Evolutionary conservation across 1,284 basidiomycete genomes (phyloP).

Genomic region (Kwoniella shivajii): DNA sequence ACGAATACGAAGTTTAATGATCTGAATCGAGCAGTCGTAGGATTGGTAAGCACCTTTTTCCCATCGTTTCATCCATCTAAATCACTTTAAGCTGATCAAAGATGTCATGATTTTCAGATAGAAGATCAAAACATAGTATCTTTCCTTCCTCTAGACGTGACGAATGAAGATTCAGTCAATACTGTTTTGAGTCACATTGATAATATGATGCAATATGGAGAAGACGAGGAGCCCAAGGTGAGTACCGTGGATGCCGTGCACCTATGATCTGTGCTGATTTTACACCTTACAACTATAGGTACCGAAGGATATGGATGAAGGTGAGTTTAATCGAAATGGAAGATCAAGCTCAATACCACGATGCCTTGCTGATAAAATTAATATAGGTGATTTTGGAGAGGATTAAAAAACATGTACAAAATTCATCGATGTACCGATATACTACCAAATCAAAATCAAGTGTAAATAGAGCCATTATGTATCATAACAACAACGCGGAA

Average conservation of each 20-base stretch:
- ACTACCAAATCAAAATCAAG: neutral
- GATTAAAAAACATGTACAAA: conserved; percentile 11
- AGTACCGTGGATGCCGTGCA: conserved; percentile 38
- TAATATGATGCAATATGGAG: conserved; percentile 94
- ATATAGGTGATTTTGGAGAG: conserved; percentile 28
- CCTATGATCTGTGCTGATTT: neutral
- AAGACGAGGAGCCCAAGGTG: conserved; percentile 85
- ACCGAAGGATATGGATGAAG: conserved; percentile 85
- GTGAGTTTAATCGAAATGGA: too few relatives aligned
- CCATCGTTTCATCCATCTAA: neutral
- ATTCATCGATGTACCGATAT: neutral
- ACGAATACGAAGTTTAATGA: conserved; percentile 87
- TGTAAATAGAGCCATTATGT: too few relatives aligned
- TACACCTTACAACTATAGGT: conserved; percentile 11
- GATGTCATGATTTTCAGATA: conserved; percentile 63
- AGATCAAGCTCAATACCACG: neutral
- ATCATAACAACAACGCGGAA: neutral
- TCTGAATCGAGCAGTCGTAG: conserved; percentile 91
- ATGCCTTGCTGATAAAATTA: conserved; percentile 6
- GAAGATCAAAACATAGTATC: conserved; percentile 98
- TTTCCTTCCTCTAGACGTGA: conserved; percentile 92
- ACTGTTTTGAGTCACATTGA: conserved; percentile 93
- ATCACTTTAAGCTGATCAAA: conserved; percentile 1
- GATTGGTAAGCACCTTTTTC: conserved; percentile 66
- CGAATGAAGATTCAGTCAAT: conserved; percentile 85